phyloP scores from a whole-genome alignment of 1,284 basidiomycete species.

The Irpex lacteus region DNA sequence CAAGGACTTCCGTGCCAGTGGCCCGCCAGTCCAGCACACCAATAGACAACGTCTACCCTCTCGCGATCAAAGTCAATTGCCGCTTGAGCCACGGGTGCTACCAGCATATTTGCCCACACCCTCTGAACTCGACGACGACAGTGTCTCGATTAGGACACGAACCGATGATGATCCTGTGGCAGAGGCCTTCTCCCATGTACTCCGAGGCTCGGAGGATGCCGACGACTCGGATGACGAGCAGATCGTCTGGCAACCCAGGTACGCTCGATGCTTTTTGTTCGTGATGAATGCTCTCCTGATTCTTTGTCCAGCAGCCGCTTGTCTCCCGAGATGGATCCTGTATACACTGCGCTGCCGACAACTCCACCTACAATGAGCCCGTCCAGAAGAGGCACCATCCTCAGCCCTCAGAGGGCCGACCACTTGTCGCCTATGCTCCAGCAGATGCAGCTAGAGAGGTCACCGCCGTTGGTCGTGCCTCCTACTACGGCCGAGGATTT shows the following conservation, averaged over 20 bases:
- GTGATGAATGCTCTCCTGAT: not conserved
- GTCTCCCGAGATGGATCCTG: constrained; percentile 14
- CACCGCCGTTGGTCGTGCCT: constrained; percentile 12
- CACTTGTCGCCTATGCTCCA: constrained; percentile 14
- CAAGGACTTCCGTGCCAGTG: not conserved
- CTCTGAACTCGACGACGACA: constrained; percentile 51
- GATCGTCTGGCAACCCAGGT: constrained; percentile 67
- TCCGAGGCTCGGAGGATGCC: constrained; percentile 41
- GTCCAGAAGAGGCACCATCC: constrained; percentile 10
- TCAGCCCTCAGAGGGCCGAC: constrained; percentile 15
- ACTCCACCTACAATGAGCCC: constrained; percentile 13
- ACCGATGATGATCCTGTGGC: constrained; percentile 83
- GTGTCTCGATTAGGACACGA: constrained; percentile 56
- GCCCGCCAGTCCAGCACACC: not conserved
- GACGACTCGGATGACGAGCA: constrained; percentile 53
- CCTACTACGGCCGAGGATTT: constrained; percentile 62
- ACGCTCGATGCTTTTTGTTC: constrained; percentile 10
- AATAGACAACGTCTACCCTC: not conserved
- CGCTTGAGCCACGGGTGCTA: constrained; percentile 1
- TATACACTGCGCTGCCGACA: constrained; percentile 10
- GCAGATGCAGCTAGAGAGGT: constrained; percentile 11
- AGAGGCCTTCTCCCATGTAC: constrained; percentile 68
- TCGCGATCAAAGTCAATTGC: not conserved
- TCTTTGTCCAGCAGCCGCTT: constrained; percentile 3
- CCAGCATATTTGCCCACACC: constrained; percentile 15